Evolutionary conservation across 768 basidiomycete genomes (phyloP).

Genomic region (Termitomyces titanicus): DNA sequence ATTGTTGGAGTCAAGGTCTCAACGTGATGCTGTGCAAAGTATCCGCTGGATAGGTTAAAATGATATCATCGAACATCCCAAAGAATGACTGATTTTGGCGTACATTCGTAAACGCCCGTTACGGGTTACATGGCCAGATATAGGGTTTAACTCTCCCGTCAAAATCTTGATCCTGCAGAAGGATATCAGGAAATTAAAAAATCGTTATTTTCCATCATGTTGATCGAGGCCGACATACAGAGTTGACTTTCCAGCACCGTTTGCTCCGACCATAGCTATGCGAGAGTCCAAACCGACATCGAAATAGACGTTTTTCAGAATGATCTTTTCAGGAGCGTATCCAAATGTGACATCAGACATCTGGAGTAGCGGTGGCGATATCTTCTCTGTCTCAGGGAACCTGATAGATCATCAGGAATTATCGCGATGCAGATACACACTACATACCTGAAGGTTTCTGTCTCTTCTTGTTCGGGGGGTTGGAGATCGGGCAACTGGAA

Average conservation of each 20-base stretch:
- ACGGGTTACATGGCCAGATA: conserved; percentile 76
- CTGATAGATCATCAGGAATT: conserved; percentile 29
- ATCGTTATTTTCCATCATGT: neutral
- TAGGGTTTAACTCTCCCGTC: conserved; percentile 76
- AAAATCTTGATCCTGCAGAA: conserved; percentile 80
- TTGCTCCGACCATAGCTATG: conserved; percentile 92
- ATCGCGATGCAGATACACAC: neutral
- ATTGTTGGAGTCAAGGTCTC: conserved; percentile 81
- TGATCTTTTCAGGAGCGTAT: conserved; percentile 71
- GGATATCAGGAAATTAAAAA: neutral
- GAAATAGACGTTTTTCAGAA: conserved; percentile 79
- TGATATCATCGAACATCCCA: conserved; percentile 5
- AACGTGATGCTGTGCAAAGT: conserved; percentile 96
- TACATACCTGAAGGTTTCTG: conserved; percentile 82
- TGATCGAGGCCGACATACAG: conserved; percentile 43
- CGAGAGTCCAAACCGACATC: conserved; percentile 94
- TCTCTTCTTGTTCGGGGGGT: conserved; percentile 90
- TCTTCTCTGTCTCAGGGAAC: conserved; percentile 96
- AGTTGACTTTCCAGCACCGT: conserved; percentile 96
- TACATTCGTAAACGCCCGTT: conserved; percentile 92
- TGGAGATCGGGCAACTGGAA: conserved; percentile 83
- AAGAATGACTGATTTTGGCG: conserved; percentile 20
- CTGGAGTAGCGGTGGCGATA: conserved; percentile 93
- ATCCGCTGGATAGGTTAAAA: conserved; percentile 48
- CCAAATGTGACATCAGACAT: conserved; percentile 90